phyloP scores from a whole-genome alignment of 2,329 filamentous ascomycete species.

The Cryoendolithus antarcticus region DNA sequence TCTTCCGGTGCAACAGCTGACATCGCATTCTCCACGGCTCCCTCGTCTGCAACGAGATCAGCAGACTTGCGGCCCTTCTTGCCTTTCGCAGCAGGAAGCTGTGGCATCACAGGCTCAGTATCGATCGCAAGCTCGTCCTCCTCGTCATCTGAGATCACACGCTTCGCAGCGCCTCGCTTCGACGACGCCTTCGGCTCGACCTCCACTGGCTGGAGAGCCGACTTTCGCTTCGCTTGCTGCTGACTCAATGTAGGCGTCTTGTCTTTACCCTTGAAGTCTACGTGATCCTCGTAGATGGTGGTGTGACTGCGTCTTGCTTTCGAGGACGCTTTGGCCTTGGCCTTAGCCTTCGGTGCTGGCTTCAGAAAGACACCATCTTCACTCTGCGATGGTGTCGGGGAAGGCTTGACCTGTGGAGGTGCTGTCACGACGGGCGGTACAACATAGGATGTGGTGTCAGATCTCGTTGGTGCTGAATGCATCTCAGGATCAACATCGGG shows the following conservation, averaged over 20 bases:
- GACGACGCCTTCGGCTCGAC: conserved; percentile 6
- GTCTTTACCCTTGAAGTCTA: conserved; percentile 11
- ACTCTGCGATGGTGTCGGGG: not conserved
- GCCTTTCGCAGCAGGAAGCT: not conserved
- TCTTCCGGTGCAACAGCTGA: not conserved
- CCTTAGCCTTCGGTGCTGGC: conserved; percentile 6
- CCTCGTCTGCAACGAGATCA: not conserved
- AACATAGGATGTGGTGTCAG: no score
- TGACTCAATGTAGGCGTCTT: conserved; percentile 18
- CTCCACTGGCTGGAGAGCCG: conserved; percentile 8
- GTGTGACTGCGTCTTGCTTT: conserved; percentile 17
- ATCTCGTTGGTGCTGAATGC: no score
- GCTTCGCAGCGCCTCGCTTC: conserved; percentile 1
- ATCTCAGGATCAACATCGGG: not conserved
- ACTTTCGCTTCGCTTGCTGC: conserved; percentile 20
- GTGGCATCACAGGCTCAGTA: not conserved
- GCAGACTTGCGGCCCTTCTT: not conserved
- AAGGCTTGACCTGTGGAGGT: not conserved
- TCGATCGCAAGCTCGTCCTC: conserved; percentile 6
- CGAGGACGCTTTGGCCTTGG: conserved; percentile 7
- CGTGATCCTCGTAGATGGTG: conserved; percentile 25
- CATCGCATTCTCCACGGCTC: not conserved
- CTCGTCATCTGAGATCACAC: conserved; percentile 2
- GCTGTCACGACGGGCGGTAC: no score
- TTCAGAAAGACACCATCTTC: conserved; percentile 8